These are phyloP conservation scores for Veloboletus limbatus DNA, from an alignment of 1,284 basidiomycete genomes.

Conservation along the genomic window DNA sequence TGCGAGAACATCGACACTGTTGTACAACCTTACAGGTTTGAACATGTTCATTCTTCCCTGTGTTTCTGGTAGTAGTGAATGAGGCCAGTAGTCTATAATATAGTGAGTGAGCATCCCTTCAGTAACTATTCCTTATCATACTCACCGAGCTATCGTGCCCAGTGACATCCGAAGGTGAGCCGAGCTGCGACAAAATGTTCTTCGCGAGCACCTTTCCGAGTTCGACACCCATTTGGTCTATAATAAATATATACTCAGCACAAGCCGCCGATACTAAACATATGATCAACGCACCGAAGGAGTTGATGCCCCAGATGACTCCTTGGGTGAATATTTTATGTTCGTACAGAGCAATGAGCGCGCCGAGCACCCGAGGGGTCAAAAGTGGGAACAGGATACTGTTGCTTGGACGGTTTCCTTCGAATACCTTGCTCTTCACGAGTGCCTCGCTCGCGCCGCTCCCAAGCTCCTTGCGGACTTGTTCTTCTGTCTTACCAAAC, in stretches of 20 bases:
- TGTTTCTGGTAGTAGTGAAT: constrained; percentile 93
- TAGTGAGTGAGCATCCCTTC: constrained; percentile 11
- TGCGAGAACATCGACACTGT: background rate
- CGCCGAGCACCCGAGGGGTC: constrained; percentile 87
- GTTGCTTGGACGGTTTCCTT: constrained; percentile 97
- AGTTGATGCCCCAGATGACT: constrained; percentile 98
- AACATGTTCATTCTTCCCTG: constrained; percentile 60
- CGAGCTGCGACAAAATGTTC: constrained; percentile 88
- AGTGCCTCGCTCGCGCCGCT: constrained; percentile 75
- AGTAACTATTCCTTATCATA: constrained; percentile 13
- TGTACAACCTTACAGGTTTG: background rate
- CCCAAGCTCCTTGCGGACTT: constrained; percentile 84
- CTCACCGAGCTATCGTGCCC: constrained; percentile 91
- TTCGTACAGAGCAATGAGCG: constrained; percentile 91
- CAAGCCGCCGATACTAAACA: background rate
- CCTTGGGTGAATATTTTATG: constrained; percentile 99
- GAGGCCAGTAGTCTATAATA: constrained; percentile 77
- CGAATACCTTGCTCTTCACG: constrained; percentile 97
- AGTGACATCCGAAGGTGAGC: constrained; percentile 76
- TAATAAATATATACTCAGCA: constrained; percentile 11
- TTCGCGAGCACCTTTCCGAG: constrained; percentile 96
- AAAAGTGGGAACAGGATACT: constrained; percentile 93
- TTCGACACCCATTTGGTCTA: constrained; percentile 94
- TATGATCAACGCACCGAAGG: constrained; percentile 63
- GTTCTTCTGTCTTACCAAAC: constrained; percentile 93